Evolutionary conservation across 805 yeast species (phyloP).

Genomic region (Suhomyces canberraensis): DNA sequence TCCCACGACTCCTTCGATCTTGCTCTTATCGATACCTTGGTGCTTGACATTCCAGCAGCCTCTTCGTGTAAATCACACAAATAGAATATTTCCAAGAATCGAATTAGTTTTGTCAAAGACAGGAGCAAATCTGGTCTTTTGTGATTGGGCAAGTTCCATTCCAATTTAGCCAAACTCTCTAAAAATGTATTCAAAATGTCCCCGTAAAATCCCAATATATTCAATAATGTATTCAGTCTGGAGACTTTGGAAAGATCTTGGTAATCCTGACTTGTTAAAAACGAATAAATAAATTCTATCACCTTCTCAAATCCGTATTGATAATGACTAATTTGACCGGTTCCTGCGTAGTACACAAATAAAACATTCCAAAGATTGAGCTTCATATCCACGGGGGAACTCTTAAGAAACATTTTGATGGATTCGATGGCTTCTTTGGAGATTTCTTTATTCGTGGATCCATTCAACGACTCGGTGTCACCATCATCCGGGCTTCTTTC

Average conservation of each 20-base stretch:
- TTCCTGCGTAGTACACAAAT: slow-evolving; percentile 49
- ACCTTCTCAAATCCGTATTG: slow-evolving; percentile 52
- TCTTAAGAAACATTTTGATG: slow-evolving; percentile 57
- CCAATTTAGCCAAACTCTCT: slow-evolving; percentile 17
- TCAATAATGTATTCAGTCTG: slow-evolving; percentile 44
- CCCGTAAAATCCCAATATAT: slow-evolving; percentile 52
- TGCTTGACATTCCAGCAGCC: slow-evolving; percentile 35
- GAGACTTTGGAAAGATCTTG: slow-evolving; percentile 17
- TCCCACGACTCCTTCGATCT: slow-evolving; percentile 43
- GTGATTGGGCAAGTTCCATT: slow-evolving; percentile 31
- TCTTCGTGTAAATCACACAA: slow-evolving; percentile 54
- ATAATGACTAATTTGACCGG: slow-evolving; percentile 28
- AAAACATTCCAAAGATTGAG: slow-evolving; percentile 75
- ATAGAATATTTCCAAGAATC: slow-evolving; percentile 43
- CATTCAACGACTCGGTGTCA: slow-evolving; percentile 12
- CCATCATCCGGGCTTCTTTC: no score
- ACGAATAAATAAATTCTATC: slow-evolving; percentile 42
- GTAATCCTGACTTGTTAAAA: slow-evolving; percentile 22
- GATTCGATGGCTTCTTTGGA: slow-evolving; percentile 35
- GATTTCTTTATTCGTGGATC: slow-evolving; percentile 10
- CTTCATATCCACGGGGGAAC: slow-evolving; percentile 63
- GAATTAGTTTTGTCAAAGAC: slow-evolving; percentile 21
- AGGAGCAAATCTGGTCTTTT: neutral
- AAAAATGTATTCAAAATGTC: slow-evolving; percentile 43
- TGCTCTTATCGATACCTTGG: slow-evolving; percentile 39